These are phyloP conservation scores for Saturnispora dispora DNA, from an alignment of 805 yeast species.

Conservation along the genomic window DNA sequence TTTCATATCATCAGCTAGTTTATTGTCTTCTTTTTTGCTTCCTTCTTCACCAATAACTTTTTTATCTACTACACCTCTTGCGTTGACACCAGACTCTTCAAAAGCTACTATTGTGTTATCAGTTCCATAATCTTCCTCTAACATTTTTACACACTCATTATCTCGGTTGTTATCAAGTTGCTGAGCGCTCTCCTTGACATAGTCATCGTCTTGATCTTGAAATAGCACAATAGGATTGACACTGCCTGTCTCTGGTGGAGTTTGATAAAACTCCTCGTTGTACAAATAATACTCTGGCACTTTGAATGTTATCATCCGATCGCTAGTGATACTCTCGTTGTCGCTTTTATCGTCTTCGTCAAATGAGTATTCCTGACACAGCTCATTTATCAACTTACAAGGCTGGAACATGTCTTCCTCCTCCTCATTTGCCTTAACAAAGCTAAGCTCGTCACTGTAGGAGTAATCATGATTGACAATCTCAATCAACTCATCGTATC, in stretches of 20 bases:
- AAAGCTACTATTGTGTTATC: neutral
- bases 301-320: neutral
- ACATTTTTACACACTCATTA: neutral
- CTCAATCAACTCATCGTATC: neutral
- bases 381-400: neutral
- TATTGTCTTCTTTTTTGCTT: neutral
- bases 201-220: neutral
- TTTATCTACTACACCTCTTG: too few species aligned
- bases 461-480: neutral
- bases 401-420: neutral
- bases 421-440: neutral
- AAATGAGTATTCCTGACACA: neutral
- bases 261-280: neutral
- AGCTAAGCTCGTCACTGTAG: neutral
- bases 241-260: neutral
- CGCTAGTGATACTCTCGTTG: neutral
- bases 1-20: neutral
- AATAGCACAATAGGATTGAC: neutral
- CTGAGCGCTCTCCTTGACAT: neutral
- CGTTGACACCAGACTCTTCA: neutral
- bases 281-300: neutral
- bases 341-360: constrained; percentile 1
- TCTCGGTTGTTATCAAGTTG: neutral
- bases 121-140: neutral
- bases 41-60: neutral